These are phyloP conservation scores for Saraca asoca DNA, from an alignment of 331 rosid genomes.

Conservation along the genomic window DNA sequence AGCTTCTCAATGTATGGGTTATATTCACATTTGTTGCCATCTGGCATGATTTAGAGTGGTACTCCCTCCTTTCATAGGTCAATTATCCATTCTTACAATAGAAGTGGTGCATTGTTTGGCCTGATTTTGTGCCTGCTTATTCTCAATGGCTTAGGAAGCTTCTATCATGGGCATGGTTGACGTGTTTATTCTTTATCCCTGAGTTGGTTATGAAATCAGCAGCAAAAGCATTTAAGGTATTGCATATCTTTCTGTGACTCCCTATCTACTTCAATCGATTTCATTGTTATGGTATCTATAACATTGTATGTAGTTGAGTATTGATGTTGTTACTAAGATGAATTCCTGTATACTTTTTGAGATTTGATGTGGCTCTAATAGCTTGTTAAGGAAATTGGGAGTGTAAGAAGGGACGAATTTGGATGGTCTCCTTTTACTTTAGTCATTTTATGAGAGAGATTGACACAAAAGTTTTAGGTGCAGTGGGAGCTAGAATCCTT, in stretches of 20 bases:
- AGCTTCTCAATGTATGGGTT: slow-evolving; percentile 82
- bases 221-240: slow-evolving; percentile 70
- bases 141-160: slow-evolving; percentile 74
- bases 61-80: slow-evolving; percentile 38
- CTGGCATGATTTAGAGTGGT: slow-evolving; percentile 99
- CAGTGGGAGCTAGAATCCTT: too few relatives aligned
- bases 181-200: slow-evolving; percentile 88
- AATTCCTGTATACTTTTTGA: too few relatives aligned
- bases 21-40: slow-evolving; percentile 90
- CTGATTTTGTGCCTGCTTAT: slow-evolving; percentile 26
- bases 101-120: slow-evolving; percentile 32
- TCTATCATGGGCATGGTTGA: slow-evolving; percentile 98
- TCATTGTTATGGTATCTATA: not conserved
- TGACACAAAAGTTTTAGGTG: too few relatives aligned
- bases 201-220: slow-evolving; percentile 81
- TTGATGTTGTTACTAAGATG: not conserved
- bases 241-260: slow-evolving; percentile 23
- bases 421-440: too few relatives aligned
- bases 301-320: not conserved
- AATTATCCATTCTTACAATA: slow-evolving; percentile 29
- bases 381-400: too few relatives aligned
- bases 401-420: too few relatives aligned
- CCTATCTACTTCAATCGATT: slow-evolving; percentile 1
- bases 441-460: too few relatives aligned
- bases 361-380: too few relatives aligned